Evolutionary conservation across 2,329 filamentous ascomycete species (phyloP), one percentile per base, ranked within the genome.

Genomic region (Fusarium sp.): DNA sequence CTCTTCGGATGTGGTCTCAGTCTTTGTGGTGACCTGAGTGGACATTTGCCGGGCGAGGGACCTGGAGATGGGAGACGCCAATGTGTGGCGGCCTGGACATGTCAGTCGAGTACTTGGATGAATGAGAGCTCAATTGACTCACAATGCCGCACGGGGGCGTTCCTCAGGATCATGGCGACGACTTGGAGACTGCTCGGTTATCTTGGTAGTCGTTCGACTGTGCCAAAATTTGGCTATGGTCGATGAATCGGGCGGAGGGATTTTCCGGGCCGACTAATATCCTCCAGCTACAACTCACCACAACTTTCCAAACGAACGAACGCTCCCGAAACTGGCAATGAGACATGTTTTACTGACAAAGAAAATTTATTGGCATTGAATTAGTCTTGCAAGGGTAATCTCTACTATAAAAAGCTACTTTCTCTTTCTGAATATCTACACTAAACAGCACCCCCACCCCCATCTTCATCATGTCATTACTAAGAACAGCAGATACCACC

Each of bases 151-250:
- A 86, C 81, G 60, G 84, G 84, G 74, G 84, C 81, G 79, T 85
- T 89, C 84, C 88, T 86, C 75, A 89, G 77, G 78, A 90, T 89
- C 89, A 90, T 91, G 74, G 79, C 82, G 81, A 79, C 72, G 77
- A 73, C 66, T 75, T 75, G 70, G 57, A 55, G 55, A 64, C 66
- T 75, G 56, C 73, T 73, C 66, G 53, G 69, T 58, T 48, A 53
- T 71, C 65, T 55, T 74, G 59, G 54, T 71, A 66, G 63, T 76
- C 63, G 60, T 73, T 72, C 72, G 70, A 77, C 55, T 18, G 68
- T 38, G 63, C 78, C 76, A 80, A 81, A 79, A 73, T 80, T 81
- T 81, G 73, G 78, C 66, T 47, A 69, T 64, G 68, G 62, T 42
- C 42, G 45, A 61, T 35, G 53, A n/a, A 12, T 65, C 69, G 72